Evolutionary conservation across 768 basidiomycete genomes (phyloP), one percentile per base, ranked within the genome.

Genomic region (Pulveroboletus ravenelii): DNA sequence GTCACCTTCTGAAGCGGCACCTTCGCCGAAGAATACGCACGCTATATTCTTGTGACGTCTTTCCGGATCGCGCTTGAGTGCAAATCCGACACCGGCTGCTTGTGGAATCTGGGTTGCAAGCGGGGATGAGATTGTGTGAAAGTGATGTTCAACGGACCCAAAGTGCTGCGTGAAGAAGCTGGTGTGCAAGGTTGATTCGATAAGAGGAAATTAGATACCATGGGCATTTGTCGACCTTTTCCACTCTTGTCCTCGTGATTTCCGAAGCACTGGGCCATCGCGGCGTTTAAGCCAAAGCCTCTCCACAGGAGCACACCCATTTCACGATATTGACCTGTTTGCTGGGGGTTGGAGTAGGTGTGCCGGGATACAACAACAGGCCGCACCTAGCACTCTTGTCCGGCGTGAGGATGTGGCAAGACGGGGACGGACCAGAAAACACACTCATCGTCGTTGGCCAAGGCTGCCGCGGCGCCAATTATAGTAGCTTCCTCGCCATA

Each of bases 81-180:
- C 92, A 62, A 89, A 95, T 0, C 80, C 93, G 6, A 95, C 91
- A 14, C 93, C 94, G 0, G 93, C 93, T 20, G 92, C 94, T 68
- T 94, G 92, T 7, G 91, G 93, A 58, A 96, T 90, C 69, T 97
- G 93, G 1, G 94, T 97, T 10, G 88, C 91, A 25, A 97, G 76
- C 1, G 93, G 89, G 6, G 90, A 93, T 3, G 94, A 96, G 53
- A 96, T 96, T 17, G 89, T 91, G 69, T 93, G 89, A 65, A 94
- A 95, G 65, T 95, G 93, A 51, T 87, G 80, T 50, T 81, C 71
- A 1, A 79, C 77, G 6, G 92, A 92, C 13, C 91, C 89, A 66
- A 93, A 92, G 62, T 97, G 93, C 80, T 92, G 27, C 20, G 53
- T 37, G 59, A 53, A 48, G 42, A 44, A 14, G n/a, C 35, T 56